Evolutionary conservation across 148 eudicot genomes (phyloP).

Genomic region (Rhododendron simsii): DNA sequence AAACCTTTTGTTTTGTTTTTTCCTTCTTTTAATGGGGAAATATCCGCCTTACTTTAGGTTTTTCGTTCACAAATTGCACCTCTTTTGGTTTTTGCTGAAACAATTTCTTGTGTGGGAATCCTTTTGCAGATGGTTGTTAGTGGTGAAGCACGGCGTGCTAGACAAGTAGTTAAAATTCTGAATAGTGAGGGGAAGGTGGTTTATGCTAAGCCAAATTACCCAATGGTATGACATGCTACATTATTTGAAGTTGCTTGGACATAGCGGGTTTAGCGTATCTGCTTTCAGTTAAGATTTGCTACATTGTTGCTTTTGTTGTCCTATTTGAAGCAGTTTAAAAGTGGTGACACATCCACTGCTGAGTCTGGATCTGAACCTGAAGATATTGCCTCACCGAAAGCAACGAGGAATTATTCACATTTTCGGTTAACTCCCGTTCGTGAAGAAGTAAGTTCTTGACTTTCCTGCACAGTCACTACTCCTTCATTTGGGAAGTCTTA

Average conservation of each 20-base stretch:
- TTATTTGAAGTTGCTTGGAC: background rate
- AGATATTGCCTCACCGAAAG: conserved; percentile 90
- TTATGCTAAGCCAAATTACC: conserved; percentile 79
- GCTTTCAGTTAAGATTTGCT: background rate
- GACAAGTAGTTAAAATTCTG: conserved; percentile 85
- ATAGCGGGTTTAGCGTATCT: background rate
- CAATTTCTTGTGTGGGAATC: conserved; percentile 2
- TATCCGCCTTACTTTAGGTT: background rate
- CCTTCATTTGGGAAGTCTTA: background rate
- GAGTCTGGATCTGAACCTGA: conserved; percentile 99
- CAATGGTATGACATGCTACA: conserved; percentile 42
- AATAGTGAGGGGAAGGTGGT: conserved; percentile 92
- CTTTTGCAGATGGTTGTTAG: conserved; percentile 68
- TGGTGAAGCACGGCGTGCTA: conserved; percentile 75
- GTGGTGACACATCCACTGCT: conserved; percentile 89
- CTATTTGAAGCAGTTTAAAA: conserved; percentile 51
- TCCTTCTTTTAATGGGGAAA: background rate
- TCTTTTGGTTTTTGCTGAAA: background rate
- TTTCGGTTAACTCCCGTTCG: conserved; percentile 65
- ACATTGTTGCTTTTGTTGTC: conserved; percentile 3
- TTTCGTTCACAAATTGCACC: background rate
- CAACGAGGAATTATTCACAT: conserved; percentile 56
- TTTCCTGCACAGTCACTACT: conserved; percentile 5
- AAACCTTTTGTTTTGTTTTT: background rate
- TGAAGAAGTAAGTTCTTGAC: conserved; percentile 62